Percentiles rank a stretch among this genome's conserved stretches.
Evolutionary conservation across 768 basidiomycete species (phyloP).

Genomic region (Botryobasidium botryosum): DNA sequence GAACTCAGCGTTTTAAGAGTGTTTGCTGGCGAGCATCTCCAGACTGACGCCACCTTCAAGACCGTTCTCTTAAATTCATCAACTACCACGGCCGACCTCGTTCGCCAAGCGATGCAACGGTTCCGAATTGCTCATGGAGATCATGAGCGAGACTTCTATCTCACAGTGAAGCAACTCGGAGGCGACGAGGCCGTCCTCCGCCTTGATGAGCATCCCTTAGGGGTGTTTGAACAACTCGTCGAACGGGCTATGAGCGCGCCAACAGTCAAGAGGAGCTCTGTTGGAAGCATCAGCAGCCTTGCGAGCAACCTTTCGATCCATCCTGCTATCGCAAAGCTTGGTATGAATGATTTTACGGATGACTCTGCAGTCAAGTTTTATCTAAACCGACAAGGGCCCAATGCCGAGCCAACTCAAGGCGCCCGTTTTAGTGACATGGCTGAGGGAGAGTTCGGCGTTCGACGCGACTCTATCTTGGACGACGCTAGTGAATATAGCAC

Average conservation of each 20-base stretch:
- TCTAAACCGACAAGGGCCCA: constrained; percentile 60
- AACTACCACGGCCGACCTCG: constrained; percentile 69
- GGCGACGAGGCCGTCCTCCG: constrained; percentile 54
- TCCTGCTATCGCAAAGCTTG: constrained; percentile 83
- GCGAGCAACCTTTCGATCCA: constrained; percentile 85
- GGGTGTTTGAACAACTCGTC: constrained; percentile 72
- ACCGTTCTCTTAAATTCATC: constrained; percentile 82
- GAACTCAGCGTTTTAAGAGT: constrained; percentile 90
- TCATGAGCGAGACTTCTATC: constrained; percentile 53
- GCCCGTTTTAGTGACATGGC: neutral
- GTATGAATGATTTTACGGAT: constrained; percentile 96
- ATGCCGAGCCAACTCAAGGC: constrained; percentile 14
- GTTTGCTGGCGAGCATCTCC: constrained; percentile 80
- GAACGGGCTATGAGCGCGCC: constrained; percentile 51
- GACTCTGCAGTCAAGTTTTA: constrained; percentile 97
- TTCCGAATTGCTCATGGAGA: constrained; percentile 63
- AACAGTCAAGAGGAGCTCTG: constrained; percentile 81
- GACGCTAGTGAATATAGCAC: constrained; percentile 16
- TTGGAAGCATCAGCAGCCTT: constrained; percentile 89
- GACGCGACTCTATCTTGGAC: constrained; percentile 17
- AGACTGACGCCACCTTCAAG: constrained; percentile 96
- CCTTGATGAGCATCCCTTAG: constrained; percentile 64
- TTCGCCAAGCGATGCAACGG: constrained; percentile 85
- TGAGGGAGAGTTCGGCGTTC: constrained; percentile 5
- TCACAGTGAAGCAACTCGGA: constrained; percentile 87